Evolutionary conservation across 371 early-diverging fungal genomes (phyloP).

Genomic region (Rhizomucor miehei): DNA sequence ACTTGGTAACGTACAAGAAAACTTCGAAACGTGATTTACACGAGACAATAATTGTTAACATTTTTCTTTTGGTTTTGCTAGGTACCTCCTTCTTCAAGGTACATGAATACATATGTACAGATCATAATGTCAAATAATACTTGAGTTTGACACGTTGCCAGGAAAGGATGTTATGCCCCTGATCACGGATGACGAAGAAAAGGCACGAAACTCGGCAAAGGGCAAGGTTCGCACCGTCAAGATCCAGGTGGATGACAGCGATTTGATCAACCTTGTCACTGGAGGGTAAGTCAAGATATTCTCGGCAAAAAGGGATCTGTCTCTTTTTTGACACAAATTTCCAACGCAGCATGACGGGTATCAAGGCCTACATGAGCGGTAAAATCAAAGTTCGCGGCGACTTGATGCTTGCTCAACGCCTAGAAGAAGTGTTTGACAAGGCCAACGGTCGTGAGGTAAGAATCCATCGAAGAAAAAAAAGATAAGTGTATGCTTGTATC

Average conservation of each 20-base stretch:
- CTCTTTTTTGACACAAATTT: background rate
- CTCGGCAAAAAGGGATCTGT: background rate
- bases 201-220: conserved; percentile 15
- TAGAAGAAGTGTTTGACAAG: conserved; percentile 46
- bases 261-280: conserved; percentile 41
- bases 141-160: conserved; percentile 3
- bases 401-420: conserved; percentile 37
- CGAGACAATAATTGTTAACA: no score
- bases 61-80: conserved; percentile 5
- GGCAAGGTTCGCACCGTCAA: conserved; percentile 31
- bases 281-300: conserved; percentile 30
- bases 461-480: background rate
- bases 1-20: conserved; percentile 25
- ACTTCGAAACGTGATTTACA: background rate
- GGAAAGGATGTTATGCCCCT: conserved; percentile 30
- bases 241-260: conserved; percentile 39
- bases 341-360: conserved; percentile 32
- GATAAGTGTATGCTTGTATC: background rate
- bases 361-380: conserved; percentile 46
- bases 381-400: conserved; percentile 47
- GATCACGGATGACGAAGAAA: conserved; percentile 26
- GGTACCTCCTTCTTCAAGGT: conserved; percentile 41
- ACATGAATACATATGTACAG: conserved; percentile 14
- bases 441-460: conserved; percentile 40
- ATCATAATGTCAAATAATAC: background rate